Conservation (phyloP, 352 stramenopile genomes). For the Pythium pyrilobum region DNA sequence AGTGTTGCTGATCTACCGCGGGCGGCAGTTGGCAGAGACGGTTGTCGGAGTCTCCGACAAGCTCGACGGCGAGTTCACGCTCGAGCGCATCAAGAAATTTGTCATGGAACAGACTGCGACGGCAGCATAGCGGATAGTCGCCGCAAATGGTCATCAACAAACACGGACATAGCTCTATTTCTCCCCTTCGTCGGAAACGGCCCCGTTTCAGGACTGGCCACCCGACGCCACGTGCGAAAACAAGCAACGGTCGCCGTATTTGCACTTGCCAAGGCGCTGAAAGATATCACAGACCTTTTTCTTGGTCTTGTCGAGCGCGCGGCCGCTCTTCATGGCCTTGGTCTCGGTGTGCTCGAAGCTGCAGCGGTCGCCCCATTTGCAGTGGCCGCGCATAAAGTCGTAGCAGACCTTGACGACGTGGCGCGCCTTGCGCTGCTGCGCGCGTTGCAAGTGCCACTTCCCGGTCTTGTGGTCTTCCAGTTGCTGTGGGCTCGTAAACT, state of each 20-base stretch:
- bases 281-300: conserved; percentile 56
- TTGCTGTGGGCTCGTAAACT: conserved; percentile 72
- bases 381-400: conserved; percentile 76
- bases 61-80: conserved; percentile 64
- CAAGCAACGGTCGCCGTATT: conserved; percentile 71
- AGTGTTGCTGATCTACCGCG: conserved; percentile 59
- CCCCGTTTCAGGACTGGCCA: neutral
- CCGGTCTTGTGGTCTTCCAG: conserved; percentile 69
- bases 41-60: conserved; percentile 47
- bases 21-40: conserved; percentile 44
- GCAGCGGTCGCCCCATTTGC: conserved; percentile 58
- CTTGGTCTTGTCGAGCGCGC: conserved; percentile 46
- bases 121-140: conserved; percentile 1
- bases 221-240: conserved; percentile 43
- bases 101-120: neutral
- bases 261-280: conserved; percentile 34
- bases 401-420: conserved; percentile 77
- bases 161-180: too few relatives aligned
- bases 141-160: neutral
- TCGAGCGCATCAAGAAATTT: conserved; percentile 26
- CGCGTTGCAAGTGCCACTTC: conserved; percentile 82
- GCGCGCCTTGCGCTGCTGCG: conserved; percentile 55
- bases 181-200: too few relatives aligned
- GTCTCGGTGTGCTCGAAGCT: conserved; percentile 68
- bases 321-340: conserved; percentile 53